Percentiles rank a stretch among this genome's conserved stretches.
These are phyloP conservation scores for Myxozyma vanderwaltii DNA, from an alignment of 805 yeast genomes.

Conservation along the genomic window DNA sequence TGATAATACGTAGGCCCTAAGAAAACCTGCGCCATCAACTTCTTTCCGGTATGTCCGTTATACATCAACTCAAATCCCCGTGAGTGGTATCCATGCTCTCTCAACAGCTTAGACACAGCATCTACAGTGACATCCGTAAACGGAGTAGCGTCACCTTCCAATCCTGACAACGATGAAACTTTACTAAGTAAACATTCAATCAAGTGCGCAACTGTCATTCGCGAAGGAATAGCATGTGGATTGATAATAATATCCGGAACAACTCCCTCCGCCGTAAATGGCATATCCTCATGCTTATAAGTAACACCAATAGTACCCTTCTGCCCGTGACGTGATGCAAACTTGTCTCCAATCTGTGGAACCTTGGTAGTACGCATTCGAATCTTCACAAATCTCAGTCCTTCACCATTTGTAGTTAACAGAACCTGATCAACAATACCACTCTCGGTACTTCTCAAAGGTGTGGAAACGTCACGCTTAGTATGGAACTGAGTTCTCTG, in stretches of 20 bases:
- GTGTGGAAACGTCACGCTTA: slow-evolving; percentile 97
- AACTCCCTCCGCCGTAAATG: slow-evolving; percentile 90
- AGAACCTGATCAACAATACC: slow-evolving; percentile 99
- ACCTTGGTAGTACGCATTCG: slow-evolving; percentile 98
- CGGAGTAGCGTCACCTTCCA: slow-evolving; percentile 99
- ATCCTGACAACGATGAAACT: slow-evolving; percentile 91
- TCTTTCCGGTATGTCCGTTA: slow-evolving; percentile 98
- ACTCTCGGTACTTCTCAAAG: slow-evolving; percentile 91
- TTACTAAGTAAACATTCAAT: slow-evolving; percentile 96
- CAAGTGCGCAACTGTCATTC: slow-evolving; percentile 99
- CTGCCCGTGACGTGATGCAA: slow-evolving; percentile 99
- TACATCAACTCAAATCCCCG: slow-evolving; percentile 99
- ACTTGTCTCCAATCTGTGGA: slow-evolving; percentile 99
- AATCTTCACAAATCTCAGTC: slow-evolving; percentile 94
- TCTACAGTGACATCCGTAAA: slow-evolving; percentile 98
- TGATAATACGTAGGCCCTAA: slow-evolving; percentile 99
- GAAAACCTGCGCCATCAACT: slow-evolving; percentile 96
- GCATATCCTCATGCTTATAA: slow-evolving; percentile 98
- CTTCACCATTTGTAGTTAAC: slow-evolving; percentile 96
- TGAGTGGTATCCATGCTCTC: slow-evolving; percentile 96
- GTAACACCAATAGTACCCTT: slow-evolving; percentile 99
- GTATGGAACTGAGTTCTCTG: slow-evolving; percentile 98
- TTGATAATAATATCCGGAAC: slow-evolving; percentile 97
- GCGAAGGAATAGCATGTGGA: slow-evolving; percentile 99
- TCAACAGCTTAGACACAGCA: slow-evolving; percentile 85